Conservation (phyloP, 495 filamentous ascomycete species). For the Podospora pseudocomata region DNA sequence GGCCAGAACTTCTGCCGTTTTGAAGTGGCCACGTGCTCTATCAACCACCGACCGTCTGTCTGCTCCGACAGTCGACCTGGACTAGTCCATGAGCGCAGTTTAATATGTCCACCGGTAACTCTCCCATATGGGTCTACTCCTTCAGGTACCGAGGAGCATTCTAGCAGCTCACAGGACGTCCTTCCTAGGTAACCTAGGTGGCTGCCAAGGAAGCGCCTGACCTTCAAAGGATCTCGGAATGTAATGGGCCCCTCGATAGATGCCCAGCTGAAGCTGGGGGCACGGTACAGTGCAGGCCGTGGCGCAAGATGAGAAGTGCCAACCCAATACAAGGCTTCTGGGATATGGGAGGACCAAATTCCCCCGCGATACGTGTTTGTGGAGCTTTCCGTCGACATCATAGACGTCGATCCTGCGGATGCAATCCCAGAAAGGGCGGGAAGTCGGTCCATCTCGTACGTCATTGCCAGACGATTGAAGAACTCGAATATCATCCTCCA, state of each 20-base stretch:
- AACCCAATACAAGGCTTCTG: no score
- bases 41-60: background rate
- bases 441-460: no score
- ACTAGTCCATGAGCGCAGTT: background rate
- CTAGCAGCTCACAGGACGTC: background rate
- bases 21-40: background rate
- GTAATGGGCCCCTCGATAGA: background rate
- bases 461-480: no score
- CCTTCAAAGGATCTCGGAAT: background rate
- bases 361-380: no score
- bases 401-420: no score
- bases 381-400: no score
- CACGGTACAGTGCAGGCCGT: background rate
- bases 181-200: no score
- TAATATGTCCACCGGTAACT: background rate
- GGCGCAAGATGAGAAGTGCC: background rate
- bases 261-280: background rate
- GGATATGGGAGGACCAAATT: no score
- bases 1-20: background rate
- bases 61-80: background rate
- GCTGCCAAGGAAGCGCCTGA: background rate
- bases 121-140: background rate
- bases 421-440: no score
- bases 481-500: no score
- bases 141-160: background rate